Conservation (phyloP, 331 rosid genomes). For the Stylosanthes scabra region DNA sequence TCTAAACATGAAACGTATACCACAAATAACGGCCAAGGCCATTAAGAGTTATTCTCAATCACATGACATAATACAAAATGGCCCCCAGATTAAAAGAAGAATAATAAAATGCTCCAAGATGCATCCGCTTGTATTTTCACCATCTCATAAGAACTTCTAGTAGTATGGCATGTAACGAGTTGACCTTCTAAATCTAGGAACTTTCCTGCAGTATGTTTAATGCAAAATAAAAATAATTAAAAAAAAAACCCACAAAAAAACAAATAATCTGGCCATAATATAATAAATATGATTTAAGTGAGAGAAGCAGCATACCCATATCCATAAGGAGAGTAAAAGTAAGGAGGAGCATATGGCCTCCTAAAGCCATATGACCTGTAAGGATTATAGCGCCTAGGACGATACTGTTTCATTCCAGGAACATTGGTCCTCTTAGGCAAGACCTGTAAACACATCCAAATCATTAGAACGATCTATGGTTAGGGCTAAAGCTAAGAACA, state of each 20-base stretch:
- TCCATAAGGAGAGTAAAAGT: slow-evolving; percentile 81
- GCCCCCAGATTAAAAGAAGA: slow-evolving; percentile 13
- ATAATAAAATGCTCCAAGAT: slow-evolving; percentile 17
- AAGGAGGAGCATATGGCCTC: slow-evolving; percentile 87
- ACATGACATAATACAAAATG: slow-evolving; percentile 13
- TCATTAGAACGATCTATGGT: background rate
- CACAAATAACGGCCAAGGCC: background rate
- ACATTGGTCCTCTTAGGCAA: slow-evolving; percentile 92
- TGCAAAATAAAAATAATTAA: slow-evolving; percentile 11
- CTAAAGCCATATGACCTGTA: slow-evolving; percentile 72
- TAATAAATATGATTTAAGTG: background rate
- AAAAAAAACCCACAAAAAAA: background rate
- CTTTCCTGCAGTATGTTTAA: slow-evolving; percentile 67
- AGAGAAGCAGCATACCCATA: slow-evolving; percentile 72
- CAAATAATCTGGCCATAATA: background rate
- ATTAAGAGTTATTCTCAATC: background rate
- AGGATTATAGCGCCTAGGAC: slow-evolving; percentile 79
- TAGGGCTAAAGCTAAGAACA: too few species aligned
- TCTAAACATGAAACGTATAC: slow-evolving; percentile 16
- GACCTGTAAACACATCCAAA: slow-evolving; percentile 61
- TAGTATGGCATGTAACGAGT: slow-evolving; percentile 79
- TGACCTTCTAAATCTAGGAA: slow-evolving; percentile 86
- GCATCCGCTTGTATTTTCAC: slow-evolving; percentile 26
- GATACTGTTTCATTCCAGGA: slow-evolving; percentile 95
- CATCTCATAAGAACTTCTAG: slow-evolving; percentile 36